Conservation (phyloP, 2,329 filamentous ascomycete genomes). For the Neonectria sp. region DNA sequence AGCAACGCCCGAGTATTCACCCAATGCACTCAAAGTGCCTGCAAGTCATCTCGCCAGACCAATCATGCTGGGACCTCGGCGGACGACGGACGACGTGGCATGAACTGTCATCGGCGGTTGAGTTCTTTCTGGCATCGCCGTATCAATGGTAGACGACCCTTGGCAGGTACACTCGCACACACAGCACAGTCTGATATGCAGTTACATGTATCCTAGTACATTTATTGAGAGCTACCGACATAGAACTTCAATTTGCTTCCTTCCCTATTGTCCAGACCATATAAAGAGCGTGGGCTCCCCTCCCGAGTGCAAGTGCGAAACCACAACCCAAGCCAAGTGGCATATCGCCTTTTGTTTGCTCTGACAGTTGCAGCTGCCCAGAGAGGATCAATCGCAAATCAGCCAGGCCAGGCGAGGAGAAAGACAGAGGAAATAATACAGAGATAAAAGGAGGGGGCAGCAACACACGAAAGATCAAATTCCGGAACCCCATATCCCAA, state of each 20-base stretch:
- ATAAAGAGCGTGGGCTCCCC: slow-evolving; percentile 45
- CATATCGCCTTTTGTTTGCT: slow-evolving; percentile 24
- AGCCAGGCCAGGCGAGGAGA: slow-evolving; percentile 29
- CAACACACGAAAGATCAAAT: slow-evolving; percentile 36
- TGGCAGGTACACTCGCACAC: background rate
- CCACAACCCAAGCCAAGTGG: slow-evolving; percentile 29
- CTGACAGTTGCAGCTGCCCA: slow-evolving; percentile 19
- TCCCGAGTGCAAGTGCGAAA: slow-evolving; percentile 34
- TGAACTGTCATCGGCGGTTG: background rate
- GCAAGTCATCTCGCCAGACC: slow-evolving; percentile 13
- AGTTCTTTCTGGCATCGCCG: background rate
- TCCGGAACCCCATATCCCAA: slow-evolving; percentile 43
- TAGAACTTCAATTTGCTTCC: slow-evolving; percentile 43
- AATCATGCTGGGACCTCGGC: background rate
- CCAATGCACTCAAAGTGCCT: slow-evolving; percentile 9
- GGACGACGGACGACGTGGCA: slow-evolving; percentile 24
- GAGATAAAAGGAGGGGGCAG: slow-evolving; percentile 38
- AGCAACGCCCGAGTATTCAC: background rate
- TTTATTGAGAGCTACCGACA: slow-evolving; percentile 28
- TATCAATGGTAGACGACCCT: too few species aligned
- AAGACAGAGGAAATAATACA: slow-evolving; percentile 47
- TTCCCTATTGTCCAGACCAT: slow-evolving; percentile 42
- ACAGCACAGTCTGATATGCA: background rate
- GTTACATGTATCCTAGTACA: slow-evolving; percentile 17
- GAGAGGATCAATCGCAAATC: slow-evolving; percentile 20